A percentile compares a stretch with the other conserved stretches of the same genome.
These are phyloP conservation scores for Teratosphaeria nubilosa DNA, from an alignment of 2,329 filamentous ascomycete genomes.

Conservation along the genomic window DNA sequence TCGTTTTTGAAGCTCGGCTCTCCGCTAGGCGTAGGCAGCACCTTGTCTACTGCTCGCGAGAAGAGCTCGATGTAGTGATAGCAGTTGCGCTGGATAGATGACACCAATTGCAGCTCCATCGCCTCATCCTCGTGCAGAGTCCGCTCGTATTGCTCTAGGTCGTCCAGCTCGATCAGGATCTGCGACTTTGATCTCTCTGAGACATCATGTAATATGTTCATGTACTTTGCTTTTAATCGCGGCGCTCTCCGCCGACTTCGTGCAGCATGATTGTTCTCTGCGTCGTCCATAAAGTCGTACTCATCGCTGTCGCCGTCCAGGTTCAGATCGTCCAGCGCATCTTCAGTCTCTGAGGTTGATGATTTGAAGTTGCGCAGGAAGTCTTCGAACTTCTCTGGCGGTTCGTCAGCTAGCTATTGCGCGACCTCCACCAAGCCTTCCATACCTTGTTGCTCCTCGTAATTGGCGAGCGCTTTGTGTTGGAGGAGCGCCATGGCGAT, in stretches of 20 bases:
- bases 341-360: slow-evolving; percentile 59
- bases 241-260: slow-evolving; percentile 29
- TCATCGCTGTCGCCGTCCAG: slow-evolving; percentile 88
- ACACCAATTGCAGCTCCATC: slow-evolving; percentile 57
- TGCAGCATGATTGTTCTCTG: slow-evolving; percentile 37
- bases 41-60: slow-evolving; percentile 75
- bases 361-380: slow-evolving; percentile 87
- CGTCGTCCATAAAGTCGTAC: slow-evolving; percentile 84
- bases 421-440: slow-evolving; percentile 7
- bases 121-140: slow-evolving; percentile 46
- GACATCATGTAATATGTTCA: slow-evolving; percentile 74
- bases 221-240: slow-evolving; percentile 68
- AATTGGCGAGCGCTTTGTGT: slow-evolving; percentile 71
- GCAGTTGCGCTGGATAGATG: slow-evolving; percentile 81
- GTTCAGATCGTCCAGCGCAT: slow-evolving; percentile 73
- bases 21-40: slow-evolving; percentile 66
- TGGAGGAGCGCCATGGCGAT: slow-evolving; percentile 72
- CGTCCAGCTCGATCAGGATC: slow-evolving; percentile 80
- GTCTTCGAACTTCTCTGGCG: slow-evolving; percentile 66
- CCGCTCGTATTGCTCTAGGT: slow-evolving; percentile 73
- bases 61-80: slow-evolving; percentile 92
- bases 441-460: slow-evolving; percentile 74
- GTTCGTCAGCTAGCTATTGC: slow-evolving; percentile 23
- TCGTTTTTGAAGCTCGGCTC: slow-evolving; percentile 95
- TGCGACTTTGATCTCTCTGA: slow-evolving; percentile 70